phyloP scores from a whole-genome alignment of 2,329 filamentous ascomycete genomes.

The Colletotrichum brevisporum region DNA sequence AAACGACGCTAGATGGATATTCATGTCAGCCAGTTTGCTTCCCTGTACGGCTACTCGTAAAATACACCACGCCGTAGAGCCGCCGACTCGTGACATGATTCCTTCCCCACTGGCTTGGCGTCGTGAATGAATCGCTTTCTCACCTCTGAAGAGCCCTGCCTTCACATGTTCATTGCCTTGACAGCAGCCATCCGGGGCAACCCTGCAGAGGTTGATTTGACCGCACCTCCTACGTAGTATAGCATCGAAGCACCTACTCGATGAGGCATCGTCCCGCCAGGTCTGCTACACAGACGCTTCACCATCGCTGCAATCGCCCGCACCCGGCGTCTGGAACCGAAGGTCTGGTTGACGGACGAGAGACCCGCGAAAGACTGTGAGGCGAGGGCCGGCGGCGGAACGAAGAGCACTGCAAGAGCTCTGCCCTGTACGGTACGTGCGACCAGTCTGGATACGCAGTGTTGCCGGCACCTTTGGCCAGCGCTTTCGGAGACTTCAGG shows the following conservation, averaged over 20 bases:
- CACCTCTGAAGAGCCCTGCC: not conserved
- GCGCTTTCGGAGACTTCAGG: not conserved
- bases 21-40: no score
- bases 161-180: not conserved
- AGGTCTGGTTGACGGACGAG: slow-evolving; percentile 21
- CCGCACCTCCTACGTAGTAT: not conserved
- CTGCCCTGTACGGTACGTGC: not conserved
- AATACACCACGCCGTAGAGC: no score
- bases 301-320: slow-evolving; percentile 27
- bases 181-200: slow-evolving; percentile 2
- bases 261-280: not conserved
- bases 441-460: not conserved
- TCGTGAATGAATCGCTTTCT: not conserved
- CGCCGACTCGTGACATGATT: not conserved
- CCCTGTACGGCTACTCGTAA: no score
- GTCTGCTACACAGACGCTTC: not conserved
- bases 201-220: slow-evolving; percentile 28
- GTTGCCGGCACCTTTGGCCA: not conserved
- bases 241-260: not conserved
- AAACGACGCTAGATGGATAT: not conserved
- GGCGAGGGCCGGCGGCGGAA: slow-evolving; percentile 3
- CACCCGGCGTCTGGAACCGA: slow-evolving; percentile 16
- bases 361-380: not conserved
- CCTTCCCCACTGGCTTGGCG: not conserved
- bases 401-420: no score